phyloP scores from a whole-genome alignment of 345 rosid species.

The Physaria fendleri region DNA sequence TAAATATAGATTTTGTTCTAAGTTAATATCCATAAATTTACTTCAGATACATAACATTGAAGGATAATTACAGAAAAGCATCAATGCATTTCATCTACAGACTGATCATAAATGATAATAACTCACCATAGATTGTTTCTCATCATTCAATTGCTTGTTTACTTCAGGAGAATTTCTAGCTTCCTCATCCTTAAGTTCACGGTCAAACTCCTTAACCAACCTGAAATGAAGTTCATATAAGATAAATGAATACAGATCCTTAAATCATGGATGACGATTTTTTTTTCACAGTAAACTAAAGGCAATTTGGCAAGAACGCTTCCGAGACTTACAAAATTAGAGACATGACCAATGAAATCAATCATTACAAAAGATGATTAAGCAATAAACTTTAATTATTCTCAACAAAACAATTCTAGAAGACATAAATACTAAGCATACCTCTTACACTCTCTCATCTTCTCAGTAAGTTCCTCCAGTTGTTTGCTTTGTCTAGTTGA shows the following conservation, averaged over 20 bases:
- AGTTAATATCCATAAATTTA: neutral
- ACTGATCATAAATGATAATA: neutral
- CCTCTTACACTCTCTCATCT: slow-evolving; percentile 97
- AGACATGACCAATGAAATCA: too few species aligned
- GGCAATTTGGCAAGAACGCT: too few species aligned
- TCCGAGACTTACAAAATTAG: neutral
- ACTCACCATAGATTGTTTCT: slow-evolving; percentile 90
- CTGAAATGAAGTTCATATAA: slow-evolving; percentile 33
- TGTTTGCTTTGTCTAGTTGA: slow-evolving; percentile 85
- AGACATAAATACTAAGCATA: slow-evolving; percentile 6
- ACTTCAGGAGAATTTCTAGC: slow-evolving; percentile 61
- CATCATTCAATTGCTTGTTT: slow-evolving; percentile 77
- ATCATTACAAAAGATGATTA: too few species aligned
- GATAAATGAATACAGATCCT: neutral
- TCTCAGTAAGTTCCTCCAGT: slow-evolving; percentile 85
- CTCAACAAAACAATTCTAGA: neutral
- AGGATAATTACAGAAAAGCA: too few species aligned
- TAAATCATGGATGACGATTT: too few species aligned
- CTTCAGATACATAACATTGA: neutral
- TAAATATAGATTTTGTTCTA: too few species aligned
- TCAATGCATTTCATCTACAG: neutral
- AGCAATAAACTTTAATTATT: too few species aligned
- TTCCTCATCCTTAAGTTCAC: slow-evolving; percentile 79
- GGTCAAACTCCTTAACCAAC: slow-evolving; percentile 85
- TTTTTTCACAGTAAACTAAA: too few species aligned